phyloP scores from a whole-genome alignment of 768 basidiomycete genomes.

The Coprinellus micaceus region DNA sequence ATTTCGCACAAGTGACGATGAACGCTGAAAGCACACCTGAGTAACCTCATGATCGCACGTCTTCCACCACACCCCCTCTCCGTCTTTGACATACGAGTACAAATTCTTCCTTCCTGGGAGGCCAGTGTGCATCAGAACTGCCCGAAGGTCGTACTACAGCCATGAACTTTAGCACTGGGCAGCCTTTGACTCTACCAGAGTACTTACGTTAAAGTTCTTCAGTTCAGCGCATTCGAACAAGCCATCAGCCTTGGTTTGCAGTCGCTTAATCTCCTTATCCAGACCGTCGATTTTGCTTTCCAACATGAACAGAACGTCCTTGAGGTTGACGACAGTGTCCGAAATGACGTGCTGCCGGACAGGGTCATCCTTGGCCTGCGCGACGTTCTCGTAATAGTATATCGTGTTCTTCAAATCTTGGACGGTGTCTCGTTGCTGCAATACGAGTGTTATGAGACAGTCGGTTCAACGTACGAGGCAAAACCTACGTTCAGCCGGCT shows the following conservation, averaged over 20 bases:
- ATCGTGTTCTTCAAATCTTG: slow-evolving; percentile 58
- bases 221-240: slow-evolving; percentile 65
- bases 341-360: slow-evolving; percentile 44
- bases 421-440: slow-evolving; percentile 59
- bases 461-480: too few species aligned
- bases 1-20: neutral
- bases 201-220: slow-evolving; percentile 52
- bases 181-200: too few species aligned
- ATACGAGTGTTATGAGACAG: slow-evolving; percentile 6
- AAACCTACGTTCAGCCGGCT: slow-evolving; percentile 58
- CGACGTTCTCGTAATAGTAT: slow-evolving; percentile 70
- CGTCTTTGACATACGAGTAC: slow-evolving; percentile 71
- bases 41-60: slow-evolving; percentile 66
- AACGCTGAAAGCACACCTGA: slow-evolving; percentile 40
- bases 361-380: slow-evolving; percentile 42
- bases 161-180: too few species aligned
- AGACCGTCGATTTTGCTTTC: slow-evolving; percentile 52
- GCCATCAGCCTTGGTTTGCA: slow-evolving; percentile 40
- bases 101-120: slow-evolving; percentile 73
- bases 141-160: slow-evolving; percentile 77
- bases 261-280: slow-evolving; percentile 42
- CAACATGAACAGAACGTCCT: slow-evolving; percentile 47
- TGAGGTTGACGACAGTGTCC: slow-evolving; percentile 47
- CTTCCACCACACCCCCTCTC: slow-evolving; percentile 74
- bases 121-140: slow-evolving; percentile 75